These are phyloP conservation scores for Magnusiomyces sp. DNA, from an alignment of 1,139 yeast genomes.

Conservation along the genomic window DNA sequence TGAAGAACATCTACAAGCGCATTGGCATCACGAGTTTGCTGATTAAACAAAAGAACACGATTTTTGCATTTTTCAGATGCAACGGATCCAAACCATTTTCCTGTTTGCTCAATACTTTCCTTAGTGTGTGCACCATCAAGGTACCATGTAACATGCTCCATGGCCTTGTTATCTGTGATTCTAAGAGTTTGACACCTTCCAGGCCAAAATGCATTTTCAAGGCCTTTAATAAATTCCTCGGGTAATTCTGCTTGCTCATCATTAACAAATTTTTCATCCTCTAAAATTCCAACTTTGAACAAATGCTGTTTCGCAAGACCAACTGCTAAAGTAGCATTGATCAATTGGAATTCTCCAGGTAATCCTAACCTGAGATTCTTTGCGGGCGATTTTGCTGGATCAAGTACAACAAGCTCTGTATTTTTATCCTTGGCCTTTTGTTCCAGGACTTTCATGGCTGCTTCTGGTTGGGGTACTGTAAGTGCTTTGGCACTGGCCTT, in stretches of 20 bases:
- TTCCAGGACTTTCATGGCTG: conserved; percentile 37
- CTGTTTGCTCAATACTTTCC: conserved; percentile 75
- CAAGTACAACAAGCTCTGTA: conserved; percentile 43
- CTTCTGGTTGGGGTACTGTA: conserved; percentile 52
- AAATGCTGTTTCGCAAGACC: conserved; percentile 64
- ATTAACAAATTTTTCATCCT: conserved; percentile 16
- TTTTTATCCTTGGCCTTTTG: conserved; percentile 64
- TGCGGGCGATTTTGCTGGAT: conserved; percentile 21
- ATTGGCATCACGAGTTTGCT: conserved; percentile 83
- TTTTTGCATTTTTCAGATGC: conserved; percentile 20
- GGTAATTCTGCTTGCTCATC: conserved; percentile 42
- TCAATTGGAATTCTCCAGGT: conserved; percentile 75
- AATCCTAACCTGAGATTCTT: conserved; percentile 55
- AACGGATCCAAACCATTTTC: conserved; percentile 62
- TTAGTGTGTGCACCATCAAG: conserved; percentile 95
- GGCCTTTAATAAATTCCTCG: conserved; percentile 50
- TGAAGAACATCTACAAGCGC: conserved; percentile 50
- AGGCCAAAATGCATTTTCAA: conserved; percentile 72
- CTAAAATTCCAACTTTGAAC: conserved; percentile 36
- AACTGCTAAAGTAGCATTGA: conserved; percentile 83
- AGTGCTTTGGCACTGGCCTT: conserved; percentile 61
- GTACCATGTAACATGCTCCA: conserved; percentile 55
- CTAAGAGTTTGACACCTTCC: conserved; percentile 80
- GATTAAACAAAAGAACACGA: conserved; percentile 69
- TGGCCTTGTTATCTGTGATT: conserved; percentile 24